Base-by-base conservation (phyloP, 139 green algal genomes). In the Bryopsis sp. region DNA sequence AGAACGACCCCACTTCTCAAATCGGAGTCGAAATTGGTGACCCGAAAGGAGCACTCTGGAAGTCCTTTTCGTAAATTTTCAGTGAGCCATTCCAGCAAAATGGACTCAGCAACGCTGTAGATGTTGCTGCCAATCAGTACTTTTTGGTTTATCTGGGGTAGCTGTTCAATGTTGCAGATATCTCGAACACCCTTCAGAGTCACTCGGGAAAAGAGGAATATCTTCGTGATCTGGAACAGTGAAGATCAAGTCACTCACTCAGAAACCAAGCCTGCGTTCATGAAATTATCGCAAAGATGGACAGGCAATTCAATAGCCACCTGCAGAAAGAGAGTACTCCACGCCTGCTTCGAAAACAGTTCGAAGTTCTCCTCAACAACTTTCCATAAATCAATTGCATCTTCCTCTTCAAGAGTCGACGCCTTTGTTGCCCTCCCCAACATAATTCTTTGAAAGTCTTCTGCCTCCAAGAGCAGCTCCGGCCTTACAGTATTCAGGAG, bases 401-500 rank as follows among this genome's bases (percentile, higher is more conserved):
- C 78, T 8, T 85, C 78, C 37, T 81, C 76, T 28, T 64, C 75
- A 15, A 38, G 62, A 47, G 79, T 73, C 19, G 71, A 67, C 29
- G 76, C 84, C 31, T 71, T 57, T 48, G 74, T 75, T 26, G 57
- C 70, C 36, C 79, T 64, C 29, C 69, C 73, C 26, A 66, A 76
- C 64, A 86, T 47, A 2, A 81, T 64, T 38, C 74, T 78, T 68
- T 54, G 43, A 70, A 86, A 80, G 69, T 88, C 81, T 3, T 86
- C 74, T 1, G 47, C 48, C 3, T 85, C 74, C 6, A 93, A 71
- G 62, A 94, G 82, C 64, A 87, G 78, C 74, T 92, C 84, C 4
- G 87, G 81, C 74, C 88, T 90, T 15, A 92, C 80, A 3, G 76
- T 58, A 64, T 90, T 90, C 3, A 92, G 74, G 63, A 89, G 72